Evolutionary conservation across 306 rosid genomes (phyloP), one percentile per base, ranked within the genome.

Genomic region (Lithocarpus polystachyus): DNA sequence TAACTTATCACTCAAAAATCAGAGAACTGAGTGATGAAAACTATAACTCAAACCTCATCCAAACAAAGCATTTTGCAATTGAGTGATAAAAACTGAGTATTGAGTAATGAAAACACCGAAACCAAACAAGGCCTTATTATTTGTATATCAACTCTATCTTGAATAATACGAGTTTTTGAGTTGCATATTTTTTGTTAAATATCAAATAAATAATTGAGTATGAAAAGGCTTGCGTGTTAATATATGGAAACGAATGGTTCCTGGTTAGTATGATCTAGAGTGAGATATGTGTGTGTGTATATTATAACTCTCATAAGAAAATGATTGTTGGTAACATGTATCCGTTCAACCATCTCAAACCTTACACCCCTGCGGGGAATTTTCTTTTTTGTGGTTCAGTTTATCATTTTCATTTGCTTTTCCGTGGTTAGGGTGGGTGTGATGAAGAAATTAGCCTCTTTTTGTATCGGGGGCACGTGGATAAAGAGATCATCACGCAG

Each of bases 371-470:
- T 40, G 12, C 12, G 1, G 17, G 53, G 17, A 48, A 48, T 22
- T 23, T 59, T 59, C 26, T 24, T 45, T 22, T 67, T 26, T 18
- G 15, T 19, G 37, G 43, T 33, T 33, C 72, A 33, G 26, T 10
- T n/a, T 53, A 53, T 28, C n/a, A 45, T 56, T 64, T 13, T n/a
- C 22, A 24, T n/a, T 26, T 55, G 28, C 22, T 13, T 77, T 74
- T 40, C 4, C 52, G 4, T 77, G 71, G 56, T 13, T 69, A 94
- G 99, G 99, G 99, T 74, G 97, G 98, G 75, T 95, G 98, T 29
- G 98, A 92, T 14, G 99, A 95, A 85, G 99, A 89, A 83, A 72
- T 94, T 62, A 84, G 97, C 82, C 81, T 92, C 65, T 91, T 87
- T 81, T 87, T 94, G 67, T 94, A 84, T 85, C 83, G 89, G 74